These are phyloP conservation scores for Cladosporium sp. DNA, from an alignment of 2,329 filamentous ascomycete genomes.

Conservation along the genomic window DNA sequence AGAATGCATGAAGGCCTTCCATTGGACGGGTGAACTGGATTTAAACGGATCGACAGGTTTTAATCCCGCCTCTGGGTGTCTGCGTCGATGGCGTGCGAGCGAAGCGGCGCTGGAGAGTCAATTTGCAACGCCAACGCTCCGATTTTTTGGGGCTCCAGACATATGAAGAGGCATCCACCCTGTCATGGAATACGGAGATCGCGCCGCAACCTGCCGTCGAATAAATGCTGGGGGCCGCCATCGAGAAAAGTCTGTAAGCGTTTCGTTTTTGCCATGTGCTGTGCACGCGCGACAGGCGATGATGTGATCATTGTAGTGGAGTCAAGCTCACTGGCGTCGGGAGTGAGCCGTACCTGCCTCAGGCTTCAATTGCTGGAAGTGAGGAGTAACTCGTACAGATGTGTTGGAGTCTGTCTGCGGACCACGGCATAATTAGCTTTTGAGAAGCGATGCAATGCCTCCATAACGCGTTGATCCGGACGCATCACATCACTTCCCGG, in stretches of 20 bases:
- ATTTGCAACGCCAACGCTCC: conserved; percentile 4
- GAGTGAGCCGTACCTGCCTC: not conserved
- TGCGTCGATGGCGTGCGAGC: conserved; percentile 18
- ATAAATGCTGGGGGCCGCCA: conserved; percentile 7
- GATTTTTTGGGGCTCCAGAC: not conserved
- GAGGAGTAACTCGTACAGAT: not conserved
- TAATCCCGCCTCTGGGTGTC: conserved; percentile 13
- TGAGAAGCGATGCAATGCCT: conserved; percentile 18
- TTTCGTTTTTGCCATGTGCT: conserved; percentile 4
- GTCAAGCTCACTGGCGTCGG: conserved; percentile 8
- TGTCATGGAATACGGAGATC: not conserved
- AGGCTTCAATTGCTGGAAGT: not conserved
- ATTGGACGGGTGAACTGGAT: conserved; percentile 9
- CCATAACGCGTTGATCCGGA: conserved; percentile 68
- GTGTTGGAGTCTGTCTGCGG: not conserved
- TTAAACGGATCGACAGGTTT: conserved; percentile 16
- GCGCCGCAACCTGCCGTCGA: not conserved
- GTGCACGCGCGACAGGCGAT: not conserved
- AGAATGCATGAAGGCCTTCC: not conserved
- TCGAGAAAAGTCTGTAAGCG: conserved; percentile 16
- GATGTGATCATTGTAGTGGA: conserved; percentile 15
- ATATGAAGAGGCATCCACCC: not conserved
- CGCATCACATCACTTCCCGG: conserved; percentile 78
- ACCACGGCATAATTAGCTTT: not conserved
- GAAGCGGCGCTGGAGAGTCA: not conserved